Conservation (phyloP, 2,329 filamentous ascomycete species). For the Cordyceps javanica region DNA sequence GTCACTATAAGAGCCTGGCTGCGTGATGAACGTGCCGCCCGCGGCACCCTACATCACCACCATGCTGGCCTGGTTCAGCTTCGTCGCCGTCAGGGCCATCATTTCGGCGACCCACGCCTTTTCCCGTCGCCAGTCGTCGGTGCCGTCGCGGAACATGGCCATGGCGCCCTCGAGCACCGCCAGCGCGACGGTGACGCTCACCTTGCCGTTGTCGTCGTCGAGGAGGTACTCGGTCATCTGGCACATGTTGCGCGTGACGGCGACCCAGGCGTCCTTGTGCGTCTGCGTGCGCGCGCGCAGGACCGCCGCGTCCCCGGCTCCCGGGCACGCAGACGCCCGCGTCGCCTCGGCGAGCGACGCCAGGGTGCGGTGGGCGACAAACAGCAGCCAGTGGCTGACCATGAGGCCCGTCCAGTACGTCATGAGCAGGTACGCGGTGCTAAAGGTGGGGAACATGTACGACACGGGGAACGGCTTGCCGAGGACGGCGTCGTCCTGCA, state of each 20-base stretch:
- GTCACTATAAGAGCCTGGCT: too few species aligned
- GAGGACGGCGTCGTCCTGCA: neutral
- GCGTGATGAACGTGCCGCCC: neutral
- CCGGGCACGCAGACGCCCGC: too few species aligned
- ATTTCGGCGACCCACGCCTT: conserved; percentile 5
- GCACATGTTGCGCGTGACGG: conserved; percentile 11
- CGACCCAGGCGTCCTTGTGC: conserved; percentile 5
- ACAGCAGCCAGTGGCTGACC: conserved; percentile 7
- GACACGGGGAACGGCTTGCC: conserved; percentile 13
- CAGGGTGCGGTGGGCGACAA: conserved; percentile 3
- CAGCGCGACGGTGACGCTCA: neutral
- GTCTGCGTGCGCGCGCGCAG: neutral
- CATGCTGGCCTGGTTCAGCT: neutral
- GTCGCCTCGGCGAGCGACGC: neutral
- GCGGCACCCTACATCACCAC: neutral
- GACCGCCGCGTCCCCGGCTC: neutral
- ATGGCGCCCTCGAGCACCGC: neutral
- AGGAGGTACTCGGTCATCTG: conserved; percentile 12
- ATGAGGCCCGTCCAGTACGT: conserved; percentile 13
- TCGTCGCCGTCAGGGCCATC: neutral
- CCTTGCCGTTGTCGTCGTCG: neutral
- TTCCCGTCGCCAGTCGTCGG: neutral
- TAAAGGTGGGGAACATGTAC: conserved; percentile 5
- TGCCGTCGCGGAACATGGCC: conserved; percentile 4
- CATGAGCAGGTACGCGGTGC: conserved; percentile 9